Evolutionary conservation across 768 basidiomycete species (phyloP), one percentile per base, ranked within the genome.

Genomic region (Mycena alexandri): DNA sequence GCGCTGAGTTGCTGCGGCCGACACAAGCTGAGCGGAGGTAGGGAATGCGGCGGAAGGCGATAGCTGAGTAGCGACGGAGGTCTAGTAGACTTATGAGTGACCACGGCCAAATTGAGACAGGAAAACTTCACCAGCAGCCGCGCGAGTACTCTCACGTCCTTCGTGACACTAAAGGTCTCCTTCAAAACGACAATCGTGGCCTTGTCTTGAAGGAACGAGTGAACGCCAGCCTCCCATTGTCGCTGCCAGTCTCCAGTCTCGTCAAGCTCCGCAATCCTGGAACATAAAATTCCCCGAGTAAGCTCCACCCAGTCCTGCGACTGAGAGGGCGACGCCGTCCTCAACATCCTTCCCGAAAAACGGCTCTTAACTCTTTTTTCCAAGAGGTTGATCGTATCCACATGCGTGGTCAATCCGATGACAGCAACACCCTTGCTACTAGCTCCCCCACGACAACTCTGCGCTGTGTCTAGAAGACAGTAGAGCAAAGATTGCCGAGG

Each of bases 321-420:
- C 11, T 79, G 80, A 6, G 80, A 73, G 2, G 90, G 89, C 16
- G 92, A 87, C 0, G 89, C 85, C 8, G 94, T 90, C 52, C 94
- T 88, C 62, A 96, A 84, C 73, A 95, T 93, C 61, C 98, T 85
- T 36, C 96, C 95, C 2, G 96, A 98, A 80, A 99, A 99, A 4
- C 98, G 89, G 70, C 95, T 98, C 79, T 99, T 98, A 55, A 99
- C 98, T 48, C 98, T 86, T 77, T 99, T 99, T 77, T 99, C 98
- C 19, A 99, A 83, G 3, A 93, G 79, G 69, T 93, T 92, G 65
- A 98, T 86, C 19, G 94, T 92, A 73, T 99, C 96, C 24, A 96
- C 85, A 11, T 96, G 89, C 36, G 89, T 90, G 1, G 96, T 95
- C 13, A 96, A 78, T 10, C 98, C 98, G 41, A 99, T 82, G 38